These are phyloP conservation scores for Cordyceps farinosa DNA, from an alignment of 2,329 filamentous ascomycete species.

Conservation along the genomic window DNA sequence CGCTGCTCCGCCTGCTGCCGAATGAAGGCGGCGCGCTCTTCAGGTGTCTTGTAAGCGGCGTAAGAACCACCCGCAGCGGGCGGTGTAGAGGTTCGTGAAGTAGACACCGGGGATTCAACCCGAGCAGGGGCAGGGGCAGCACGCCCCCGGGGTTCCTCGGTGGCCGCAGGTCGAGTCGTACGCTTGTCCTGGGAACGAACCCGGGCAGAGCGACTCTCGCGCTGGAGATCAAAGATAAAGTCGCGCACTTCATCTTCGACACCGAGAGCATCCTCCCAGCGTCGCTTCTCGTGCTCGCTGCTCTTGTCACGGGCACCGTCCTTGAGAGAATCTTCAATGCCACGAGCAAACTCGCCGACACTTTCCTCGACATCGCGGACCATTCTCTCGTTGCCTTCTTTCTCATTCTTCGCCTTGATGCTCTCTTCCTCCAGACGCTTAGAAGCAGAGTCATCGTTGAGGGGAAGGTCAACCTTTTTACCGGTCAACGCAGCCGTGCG, in stretches of 20 bases:
- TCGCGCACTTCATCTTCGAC: slow-evolving; percentile 96
- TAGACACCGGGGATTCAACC: slow-evolving; percentile 48
- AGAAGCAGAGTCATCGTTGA: slow-evolving; percentile 74
- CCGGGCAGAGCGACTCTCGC: slow-evolving; percentile 73
- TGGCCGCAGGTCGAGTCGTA: slow-evolving; percentile 39
- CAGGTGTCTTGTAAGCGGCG: slow-evolving; percentile 80
- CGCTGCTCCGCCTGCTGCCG: slow-evolving; percentile 95
- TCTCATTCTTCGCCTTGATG: slow-evolving; percentile 74
- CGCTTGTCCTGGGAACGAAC: slow-evolving; percentile 59
- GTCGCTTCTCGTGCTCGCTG: slow-evolving; percentile 83
- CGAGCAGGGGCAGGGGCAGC: slow-evolving; percentile 34
- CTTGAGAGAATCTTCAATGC: slow-evolving; percentile 83
- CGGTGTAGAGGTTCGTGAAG: slow-evolving; percentile 48
- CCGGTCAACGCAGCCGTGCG: slow-evolving; percentile 89
- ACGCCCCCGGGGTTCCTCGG: slow-evolving; percentile 41
- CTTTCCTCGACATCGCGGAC: slow-evolving; percentile 95
- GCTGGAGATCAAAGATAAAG: slow-evolving; percentile 94
- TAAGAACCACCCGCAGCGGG: slow-evolving; percentile 62
- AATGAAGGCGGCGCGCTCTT: slow-evolving; percentile 92
- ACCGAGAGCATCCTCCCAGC: slow-evolving; percentile 94
- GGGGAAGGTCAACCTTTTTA: slow-evolving; percentile 64
- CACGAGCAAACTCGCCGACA: slow-evolving; percentile 79
- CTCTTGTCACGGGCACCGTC: slow-evolving; percentile 71
- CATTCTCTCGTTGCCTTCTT: slow-evolving; percentile 94
- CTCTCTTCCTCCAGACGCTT: slow-evolving; percentile 87